Evolutionary conservation across 2,329 filamentous ascomycete genomes (phyloP), one percentile per base, ranked within the genome.

Genomic region (Colletotrichum filicis): DNA sequence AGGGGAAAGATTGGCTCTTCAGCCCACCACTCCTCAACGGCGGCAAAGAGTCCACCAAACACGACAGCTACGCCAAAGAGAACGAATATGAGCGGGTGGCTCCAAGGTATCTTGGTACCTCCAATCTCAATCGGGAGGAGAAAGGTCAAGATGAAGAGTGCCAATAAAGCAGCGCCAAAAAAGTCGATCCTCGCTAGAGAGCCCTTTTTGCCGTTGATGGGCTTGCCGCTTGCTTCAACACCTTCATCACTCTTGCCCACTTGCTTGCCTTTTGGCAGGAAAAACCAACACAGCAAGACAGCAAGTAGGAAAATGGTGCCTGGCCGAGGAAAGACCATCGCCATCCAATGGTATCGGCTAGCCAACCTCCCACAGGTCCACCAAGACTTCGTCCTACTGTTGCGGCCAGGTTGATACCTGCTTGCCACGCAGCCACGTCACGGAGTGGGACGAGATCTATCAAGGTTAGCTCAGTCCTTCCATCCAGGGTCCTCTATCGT

Each of bases 291-390:
- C 14, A 90, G 80, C 1, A 86, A 35, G 0, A 92, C 82, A 0
- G 89, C 90, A 16, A 88, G 77, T 1, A 86, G 73, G 0, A 89
- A 91, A 0, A 92, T 79, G 0, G 91, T 0, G 91, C 87, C 77
- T 93, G 91, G 1, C 91, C 82, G 3, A 91, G 77, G 71, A 93
- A 93, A 71, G 89, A 92, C 87, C 89, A 92, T 24, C 92, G 85
- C 92, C 92, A 94, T 11, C 92, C 91, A 30, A 94, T 84, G 1
- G 82, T 84, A 75, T 93, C 91, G 24, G 90, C 90, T 12, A 94
- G 86, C 53, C 88, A 86, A 1, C 92, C 92, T 2, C 92, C 92
- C 7, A 88, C 76, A 1, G 87, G 88, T 0, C 87, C 88, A 1
- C 88, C 88, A 0, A 89, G 76, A 57, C 86, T 88, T 46, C 88